Conservation (phyloP, 768 basidiomycete species). For the Artomyces pyxidatus region DNA sequence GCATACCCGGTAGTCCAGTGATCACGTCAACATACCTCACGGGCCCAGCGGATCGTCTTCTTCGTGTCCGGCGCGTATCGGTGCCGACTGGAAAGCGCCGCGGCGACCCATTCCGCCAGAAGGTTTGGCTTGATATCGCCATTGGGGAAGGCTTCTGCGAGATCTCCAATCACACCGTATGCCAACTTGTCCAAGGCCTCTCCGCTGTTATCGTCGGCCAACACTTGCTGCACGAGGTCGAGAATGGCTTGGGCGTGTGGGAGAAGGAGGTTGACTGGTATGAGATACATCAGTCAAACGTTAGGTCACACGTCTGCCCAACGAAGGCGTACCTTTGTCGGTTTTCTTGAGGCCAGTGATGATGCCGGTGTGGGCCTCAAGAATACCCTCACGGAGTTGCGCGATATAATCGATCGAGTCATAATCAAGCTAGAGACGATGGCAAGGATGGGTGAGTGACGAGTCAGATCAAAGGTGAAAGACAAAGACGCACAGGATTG, state of each 20-base stretch:
- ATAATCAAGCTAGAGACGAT: conserved; percentile 54
- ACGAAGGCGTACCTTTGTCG: conserved; percentile 47
- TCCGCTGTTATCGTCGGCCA: conserved; percentile 75
- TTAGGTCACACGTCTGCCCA: background rate
- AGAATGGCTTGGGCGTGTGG: conserved; percentile 69
- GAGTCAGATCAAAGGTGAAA: background rate
- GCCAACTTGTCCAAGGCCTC: conserved; percentile 68
- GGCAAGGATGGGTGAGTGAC: conserved; percentile 1
- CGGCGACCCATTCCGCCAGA: conserved; percentile 71
- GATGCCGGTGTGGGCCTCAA: conserved; percentile 95
- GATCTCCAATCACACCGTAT: conserved; percentile 86
- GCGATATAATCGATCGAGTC: conserved; percentile 91
- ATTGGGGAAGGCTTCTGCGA: conserved; percentile 79
- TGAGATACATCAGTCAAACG: background rate
- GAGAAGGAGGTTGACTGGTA: conserved; percentile 45
- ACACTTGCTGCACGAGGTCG: conserved; percentile 70
- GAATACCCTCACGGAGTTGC: conserved; percentile 85
- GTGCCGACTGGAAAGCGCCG: conserved; percentile 63
- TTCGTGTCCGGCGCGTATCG: conserved; percentile 73
- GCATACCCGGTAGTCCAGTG: conserved; percentile 1
- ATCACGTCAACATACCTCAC: conserved; percentile 53
- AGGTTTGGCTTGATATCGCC: conserved; percentile 77
- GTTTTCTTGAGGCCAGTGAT: conserved; percentile 86
- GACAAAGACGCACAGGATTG: conserved; percentile 57
- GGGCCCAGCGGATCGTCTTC: conserved; percentile 89